These are phyloP conservation scores for Candida mattraensis DNA, from an alignment of 805 yeast species.

Conservation along the genomic window DNA sequence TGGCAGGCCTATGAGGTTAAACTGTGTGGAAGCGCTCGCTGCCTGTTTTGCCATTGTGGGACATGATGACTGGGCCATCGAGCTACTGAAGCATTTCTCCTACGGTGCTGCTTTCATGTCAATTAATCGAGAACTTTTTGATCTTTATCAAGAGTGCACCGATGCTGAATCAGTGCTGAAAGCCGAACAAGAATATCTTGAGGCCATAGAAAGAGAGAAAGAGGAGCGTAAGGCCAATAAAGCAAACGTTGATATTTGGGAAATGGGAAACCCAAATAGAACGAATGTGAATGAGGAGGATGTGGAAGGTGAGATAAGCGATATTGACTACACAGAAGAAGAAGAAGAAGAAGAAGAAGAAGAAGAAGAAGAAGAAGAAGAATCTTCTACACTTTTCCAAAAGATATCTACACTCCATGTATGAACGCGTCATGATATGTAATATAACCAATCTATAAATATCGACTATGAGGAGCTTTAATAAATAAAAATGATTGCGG, in stretches of 20 bases:
- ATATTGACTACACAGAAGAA: conserved; percentile 27
- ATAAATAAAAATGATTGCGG: no score
- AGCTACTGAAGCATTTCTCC: conserved; percentile 73
- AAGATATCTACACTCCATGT: no score
- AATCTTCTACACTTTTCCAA: no score
- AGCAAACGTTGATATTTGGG: conserved; percentile 66
- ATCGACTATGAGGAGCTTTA: no score
- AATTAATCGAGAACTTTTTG: conserved; percentile 76
- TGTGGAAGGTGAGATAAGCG: conserved; percentile 25
- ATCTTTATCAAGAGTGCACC: conserved; percentile 73
- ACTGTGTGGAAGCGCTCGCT: conserved; percentile 96
- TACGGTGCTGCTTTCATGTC: conserved; percentile 92
- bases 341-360: conserved; percentile 20
- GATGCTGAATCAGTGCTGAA: conserved; percentile 70
- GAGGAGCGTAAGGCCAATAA: conserved; percentile 57
- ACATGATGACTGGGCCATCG: conserved; percentile 82
- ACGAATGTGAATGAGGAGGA: conserved; percentile 25
- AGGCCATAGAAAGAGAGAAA: conserved; percentile 62
- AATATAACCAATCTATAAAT: no score
- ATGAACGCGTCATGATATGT: no score
- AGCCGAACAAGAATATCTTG: conserved; percentile 78
- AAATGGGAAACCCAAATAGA: conserved; percentile 74
- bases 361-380: conserved; percentile 11
- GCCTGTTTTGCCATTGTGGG: conserved; percentile 97
- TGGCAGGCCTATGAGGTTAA: conserved; percentile 92